phyloP scores from a whole-genome alignment of 31 red algal species.

The Asparagopsis taxiformis region DNA sequence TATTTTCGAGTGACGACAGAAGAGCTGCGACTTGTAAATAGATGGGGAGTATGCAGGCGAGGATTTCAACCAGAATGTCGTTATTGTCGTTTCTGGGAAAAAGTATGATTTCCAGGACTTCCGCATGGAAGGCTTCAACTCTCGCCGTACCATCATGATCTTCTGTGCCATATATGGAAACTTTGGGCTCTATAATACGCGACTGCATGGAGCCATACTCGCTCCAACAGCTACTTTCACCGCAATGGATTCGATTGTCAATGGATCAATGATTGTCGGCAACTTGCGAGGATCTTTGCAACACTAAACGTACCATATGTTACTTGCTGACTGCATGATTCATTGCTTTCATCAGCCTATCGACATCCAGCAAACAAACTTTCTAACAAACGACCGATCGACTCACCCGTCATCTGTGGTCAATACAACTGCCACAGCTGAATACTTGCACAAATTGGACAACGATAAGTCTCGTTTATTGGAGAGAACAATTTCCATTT shows the following conservation, averaged over 20 bases:
- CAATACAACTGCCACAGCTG: too few species aligned
- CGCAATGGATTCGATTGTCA: slow-evolving; percentile 36
- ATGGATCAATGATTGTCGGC: slow-evolving; percentile 62
- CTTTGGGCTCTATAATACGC: slow-evolving; percentile 28
- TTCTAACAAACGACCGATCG: background rate
- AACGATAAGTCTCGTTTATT: too few species aligned
- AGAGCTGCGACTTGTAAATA: slow-evolving; percentile 35
- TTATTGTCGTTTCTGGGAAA: slow-evolving; percentile 37
- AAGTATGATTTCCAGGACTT: slow-evolving; percentile 45
- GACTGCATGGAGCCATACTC: slow-evolving; percentile 48
- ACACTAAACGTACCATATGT: slow-evolving; percentile 39
- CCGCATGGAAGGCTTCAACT: slow-evolving; percentile 45
- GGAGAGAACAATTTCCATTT: too few species aligned
- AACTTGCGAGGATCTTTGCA: slow-evolving; percentile 53
- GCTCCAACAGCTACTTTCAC: slow-evolving; percentile 54
- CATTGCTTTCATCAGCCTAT: too few species aligned
- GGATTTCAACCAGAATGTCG: slow-evolving; percentile 25
- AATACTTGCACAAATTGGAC: too few species aligned
- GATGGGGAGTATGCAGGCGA: slow-evolving; percentile 29
- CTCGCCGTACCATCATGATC: slow-evolving; percentile 41
- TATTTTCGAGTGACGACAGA: slow-evolving; percentile 22
- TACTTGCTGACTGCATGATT: slow-evolving; percentile 40
- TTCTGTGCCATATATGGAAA: slow-evolving; percentile 60
- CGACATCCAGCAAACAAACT: too few species aligned
- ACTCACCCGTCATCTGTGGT: background rate